These are phyloP conservation scores for Boletus reticuloceps DNA, from an alignment of 768 basidiomycete genomes.

Conservation along the genomic window DNA sequence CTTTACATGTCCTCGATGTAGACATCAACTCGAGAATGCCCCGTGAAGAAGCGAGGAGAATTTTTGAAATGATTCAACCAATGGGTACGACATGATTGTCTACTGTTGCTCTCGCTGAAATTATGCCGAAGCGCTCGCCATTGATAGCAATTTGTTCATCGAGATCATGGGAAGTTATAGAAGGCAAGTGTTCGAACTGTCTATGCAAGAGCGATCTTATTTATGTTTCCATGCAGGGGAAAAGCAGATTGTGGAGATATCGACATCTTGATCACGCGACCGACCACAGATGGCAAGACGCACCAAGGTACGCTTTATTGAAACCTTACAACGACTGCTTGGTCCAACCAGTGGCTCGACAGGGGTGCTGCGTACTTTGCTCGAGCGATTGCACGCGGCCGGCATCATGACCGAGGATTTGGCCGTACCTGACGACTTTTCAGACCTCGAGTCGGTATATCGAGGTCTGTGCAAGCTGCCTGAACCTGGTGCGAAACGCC, in stretches of 20 bases:
- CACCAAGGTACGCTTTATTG: slow-evolving; percentile 54
- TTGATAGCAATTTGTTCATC: slow-evolving; percentile 71
- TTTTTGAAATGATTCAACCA: slow-evolving; percentile 71
- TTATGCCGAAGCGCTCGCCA: slow-evolving; percentile 50
- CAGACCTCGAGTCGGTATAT: slow-evolving; percentile 73
- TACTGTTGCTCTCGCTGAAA: not conserved
- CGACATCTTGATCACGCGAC: slow-evolving; percentile 83
- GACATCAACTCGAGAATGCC: slow-evolving; percentile 89
- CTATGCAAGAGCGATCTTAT: not conserved
- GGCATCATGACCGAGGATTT: slow-evolving; percentile 82
- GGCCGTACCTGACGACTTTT: slow-evolving; percentile 61
- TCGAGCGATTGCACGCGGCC: slow-evolving; percentile 51
- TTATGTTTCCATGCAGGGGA: slow-evolving; percentile 46
- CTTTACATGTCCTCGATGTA: slow-evolving; percentile 21
- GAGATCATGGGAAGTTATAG: slow-evolving; percentile 94
- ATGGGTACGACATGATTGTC: slow-evolving; percentile 47
- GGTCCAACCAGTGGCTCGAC: not conserved
- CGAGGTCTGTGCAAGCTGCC: slow-evolving; percentile 74
- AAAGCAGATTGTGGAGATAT: slow-evolving; percentile 87
- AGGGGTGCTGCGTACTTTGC: slow-evolving; percentile 63
- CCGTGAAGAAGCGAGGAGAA: slow-evolving; percentile 67
- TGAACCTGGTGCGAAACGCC: slow-evolving; percentile 42
- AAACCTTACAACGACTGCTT: not conserved
- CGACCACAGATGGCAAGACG: slow-evolving; percentile 65
- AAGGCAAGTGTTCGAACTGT: slow-evolving; percentile 40